These are phyloP conservation scores for Entophlyctis helioformis DNA, from an alignment of 192 early-diverging fungal genomes.

Conservation along the genomic window DNA sequence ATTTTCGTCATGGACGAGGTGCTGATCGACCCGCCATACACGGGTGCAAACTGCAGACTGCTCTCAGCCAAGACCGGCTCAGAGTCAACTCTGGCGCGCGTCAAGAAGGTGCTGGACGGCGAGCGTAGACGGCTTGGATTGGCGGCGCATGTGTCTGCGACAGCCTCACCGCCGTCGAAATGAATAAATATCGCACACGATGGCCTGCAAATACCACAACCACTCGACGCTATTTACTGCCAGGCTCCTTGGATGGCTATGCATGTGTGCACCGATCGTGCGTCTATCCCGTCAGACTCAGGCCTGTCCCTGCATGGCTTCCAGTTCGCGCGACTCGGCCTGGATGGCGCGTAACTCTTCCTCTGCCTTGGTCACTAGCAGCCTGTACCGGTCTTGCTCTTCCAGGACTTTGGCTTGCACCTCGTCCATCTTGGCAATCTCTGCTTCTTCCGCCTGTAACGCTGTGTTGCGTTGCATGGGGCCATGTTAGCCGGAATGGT, in stretches of 20 bases:
- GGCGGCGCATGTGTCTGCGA: too few species aligned
- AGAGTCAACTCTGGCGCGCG: conserved; percentile 10
- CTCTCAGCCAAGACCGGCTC: background rate
- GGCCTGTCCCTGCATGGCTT: conserved; percentile 9
- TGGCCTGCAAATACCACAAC: too few species aligned
- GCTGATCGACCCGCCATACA: conserved; percentile 32
- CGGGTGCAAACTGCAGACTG: conserved; percentile 10
- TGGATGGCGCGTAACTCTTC: too few species aligned
- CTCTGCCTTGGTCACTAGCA: conserved; percentile 33
- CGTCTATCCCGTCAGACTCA: too few species aligned
- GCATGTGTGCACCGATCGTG: too few species aligned
- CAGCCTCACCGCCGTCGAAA: too few species aligned
- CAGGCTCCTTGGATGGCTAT: too few species aligned
- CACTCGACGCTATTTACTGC: too few species aligned
- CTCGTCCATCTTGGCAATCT: conserved; percentile 48
- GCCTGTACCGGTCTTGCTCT: conserved; percentile 40
- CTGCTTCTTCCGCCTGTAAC: conserved; percentile 65
- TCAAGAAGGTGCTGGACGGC: conserved; percentile 29
- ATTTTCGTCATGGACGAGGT: conserved; percentile 42
- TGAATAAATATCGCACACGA: too few species aligned
- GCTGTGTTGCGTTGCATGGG: too few species aligned
- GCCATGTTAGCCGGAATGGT: too few species aligned
- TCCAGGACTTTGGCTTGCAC: conserved; percentile 44
- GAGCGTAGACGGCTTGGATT: conserved; percentile 9
- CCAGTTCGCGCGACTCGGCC: conserved; percentile 28